Conservation (phyloP, 2,329 filamentous ascomycete species). For the Fragosphaeria purpurea region DNA sequence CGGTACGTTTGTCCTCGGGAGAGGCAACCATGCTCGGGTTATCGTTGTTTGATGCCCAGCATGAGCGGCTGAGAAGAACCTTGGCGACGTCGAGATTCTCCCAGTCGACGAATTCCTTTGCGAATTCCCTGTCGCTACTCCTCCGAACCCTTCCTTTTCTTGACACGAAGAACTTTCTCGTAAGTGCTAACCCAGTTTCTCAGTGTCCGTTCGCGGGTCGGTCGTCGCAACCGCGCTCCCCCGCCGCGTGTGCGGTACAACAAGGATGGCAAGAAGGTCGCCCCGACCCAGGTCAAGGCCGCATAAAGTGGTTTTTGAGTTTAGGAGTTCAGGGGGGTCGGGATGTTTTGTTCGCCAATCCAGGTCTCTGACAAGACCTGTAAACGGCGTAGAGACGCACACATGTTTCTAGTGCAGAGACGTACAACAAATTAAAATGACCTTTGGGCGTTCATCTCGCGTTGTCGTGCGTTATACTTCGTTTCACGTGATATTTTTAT, state of each 20-base stretch:
- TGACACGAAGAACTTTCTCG: constrained; percentile 9
- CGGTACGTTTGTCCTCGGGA: constrained; percentile 68
- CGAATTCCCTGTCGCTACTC: background rate
- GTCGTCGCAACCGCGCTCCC: constrained; percentile 97
- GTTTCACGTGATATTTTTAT: too few species aligned
- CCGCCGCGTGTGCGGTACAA: constrained; percentile 98
- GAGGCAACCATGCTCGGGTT: constrained; percentile 40
- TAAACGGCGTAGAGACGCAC: too few species aligned
- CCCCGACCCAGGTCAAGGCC: constrained; percentile 70
- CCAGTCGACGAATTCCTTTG: background rate
- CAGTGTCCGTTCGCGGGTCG: constrained; percentile 93
- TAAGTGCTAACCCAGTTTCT: constrained; percentile 28
- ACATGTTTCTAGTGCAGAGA: too few species aligned
- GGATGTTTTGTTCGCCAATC: too few species aligned
- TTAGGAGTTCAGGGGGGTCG: background rate
- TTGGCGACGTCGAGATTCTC: constrained; percentile 20
- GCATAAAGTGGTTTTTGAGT: constrained; percentile 2
- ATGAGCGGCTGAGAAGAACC: constrained; percentile 37
- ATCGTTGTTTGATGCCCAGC: constrained; percentile 20
- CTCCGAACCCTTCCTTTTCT: constrained; percentile 11
- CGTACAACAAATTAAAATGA: too few species aligned
- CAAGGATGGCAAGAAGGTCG: constrained; percentile 99
- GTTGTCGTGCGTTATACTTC: too few species aligned
- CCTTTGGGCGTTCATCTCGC: too few species aligned
- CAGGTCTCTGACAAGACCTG: too few species aligned